A percentile compares a stretch with the other conserved stretches of the same genome.
These are phyloP conservation scores for Blastosporella zonata DNA, from an alignment of 1,284 basidiomycete genomes.

Conservation along the genomic window DNA sequence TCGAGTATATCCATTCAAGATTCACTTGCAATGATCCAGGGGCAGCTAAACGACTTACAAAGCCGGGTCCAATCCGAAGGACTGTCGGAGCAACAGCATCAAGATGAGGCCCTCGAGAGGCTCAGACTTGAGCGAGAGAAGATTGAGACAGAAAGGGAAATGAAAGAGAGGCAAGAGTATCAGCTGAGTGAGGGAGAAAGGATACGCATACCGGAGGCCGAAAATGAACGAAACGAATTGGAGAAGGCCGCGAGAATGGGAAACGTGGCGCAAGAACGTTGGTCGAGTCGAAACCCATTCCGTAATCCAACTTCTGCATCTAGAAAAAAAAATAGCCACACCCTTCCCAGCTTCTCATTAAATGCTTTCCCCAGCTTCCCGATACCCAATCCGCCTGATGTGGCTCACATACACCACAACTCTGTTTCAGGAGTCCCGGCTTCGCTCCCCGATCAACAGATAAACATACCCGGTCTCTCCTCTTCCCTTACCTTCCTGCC, in stretches of 20 bases:
- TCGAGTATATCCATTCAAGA: conserved; percentile 2
- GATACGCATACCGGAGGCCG: too few relatives aligned
- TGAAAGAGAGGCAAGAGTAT: too few relatives aligned
- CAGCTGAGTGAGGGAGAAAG: too few relatives aligned
- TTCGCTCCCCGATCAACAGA: background rate
- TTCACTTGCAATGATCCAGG: background rate
- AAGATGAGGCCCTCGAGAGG: background rate
- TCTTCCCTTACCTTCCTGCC: background rate
- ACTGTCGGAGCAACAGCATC: background rate
- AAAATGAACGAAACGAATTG: too few relatives aligned
- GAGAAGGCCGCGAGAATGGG: too few relatives aligned
- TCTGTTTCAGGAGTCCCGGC: background rate
- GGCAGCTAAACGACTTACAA: background rate
- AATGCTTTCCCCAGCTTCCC: background rate
- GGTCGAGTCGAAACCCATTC: background rate
- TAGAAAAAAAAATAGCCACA: too few relatives aligned
- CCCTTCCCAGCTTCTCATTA: background rate
- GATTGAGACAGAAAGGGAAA: too few relatives aligned
- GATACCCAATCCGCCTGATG: background rate
- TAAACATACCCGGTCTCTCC: background rate
- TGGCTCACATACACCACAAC: background rate
- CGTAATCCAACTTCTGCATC: background rate
- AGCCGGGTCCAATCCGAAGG: background rate
- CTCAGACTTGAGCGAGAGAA: too few relatives aligned
- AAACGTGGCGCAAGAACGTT: background rate